A percentile compares a stretch with the other conserved stretches of the same genome.
Evolutionary conservation across 306 rosid genomes (phyloP).

Genomic region (Heteromeles arbutifolia): DNA sequence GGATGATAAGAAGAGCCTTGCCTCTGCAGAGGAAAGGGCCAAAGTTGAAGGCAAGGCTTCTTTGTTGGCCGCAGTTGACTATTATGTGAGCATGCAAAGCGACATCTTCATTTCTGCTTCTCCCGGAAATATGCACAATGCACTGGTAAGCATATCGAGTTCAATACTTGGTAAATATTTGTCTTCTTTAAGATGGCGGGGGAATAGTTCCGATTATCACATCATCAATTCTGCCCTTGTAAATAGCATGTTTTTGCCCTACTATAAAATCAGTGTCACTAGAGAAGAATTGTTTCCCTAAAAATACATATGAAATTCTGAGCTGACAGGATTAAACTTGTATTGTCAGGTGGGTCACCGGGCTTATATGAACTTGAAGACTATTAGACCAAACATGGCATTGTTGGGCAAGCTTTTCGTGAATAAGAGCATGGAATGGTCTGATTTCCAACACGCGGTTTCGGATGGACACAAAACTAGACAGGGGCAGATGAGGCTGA

Average conservation of each 20-base stretch:
- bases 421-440: constrained; percentile 67
- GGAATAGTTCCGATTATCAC: background rate
- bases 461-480: constrained; percentile 68
- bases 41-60: constrained; percentile 82
- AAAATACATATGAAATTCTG: background rate
- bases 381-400: constrained; percentile 88
- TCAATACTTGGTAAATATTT: background rate
- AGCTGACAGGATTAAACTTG: background rate
- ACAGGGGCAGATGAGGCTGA: constrained; percentile 75
- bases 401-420: constrained; percentile 72
- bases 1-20: constrained; percentile 85
- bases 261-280: background rate
- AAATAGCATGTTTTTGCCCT: background rate
- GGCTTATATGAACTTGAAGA: constrained; percentile 67
- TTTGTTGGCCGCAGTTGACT: constrained; percentile 79
- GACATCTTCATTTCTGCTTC: constrained; percentile 95
- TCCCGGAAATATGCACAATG: constrained; percentile 98
- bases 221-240: background rate
- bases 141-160: constrained; percentile 55
- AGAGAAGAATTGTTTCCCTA: background rate
- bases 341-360: constrained; percentile 81
- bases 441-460: constrained; percentile 61
- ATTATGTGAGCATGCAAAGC: constrained; percentile 77
- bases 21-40: constrained; percentile 55
- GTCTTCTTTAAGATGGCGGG: background rate